A percentile compares a stretch with the other conserved stretches of the same genome.
These are phyloP conservation scores for Tritrichomonas musculus DNA, from an alignment of 208 protist species.

Conservation along the genomic window DNA sequence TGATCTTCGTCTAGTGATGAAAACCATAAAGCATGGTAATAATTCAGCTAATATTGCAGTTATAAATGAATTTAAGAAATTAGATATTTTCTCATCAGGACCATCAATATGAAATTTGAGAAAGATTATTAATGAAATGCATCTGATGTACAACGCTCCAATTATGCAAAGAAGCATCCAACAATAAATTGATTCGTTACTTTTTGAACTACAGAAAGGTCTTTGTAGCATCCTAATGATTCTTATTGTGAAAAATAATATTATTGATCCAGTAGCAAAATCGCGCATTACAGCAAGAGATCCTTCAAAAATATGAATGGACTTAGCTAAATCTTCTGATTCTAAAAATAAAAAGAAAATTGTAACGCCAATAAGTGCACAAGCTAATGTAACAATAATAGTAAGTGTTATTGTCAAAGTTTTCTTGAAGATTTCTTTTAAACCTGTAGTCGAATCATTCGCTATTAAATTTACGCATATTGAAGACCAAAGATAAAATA, in stretches of 20 bases:
- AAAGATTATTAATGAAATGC: background rate
- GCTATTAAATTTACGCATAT: background rate
- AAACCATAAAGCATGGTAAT: background rate
- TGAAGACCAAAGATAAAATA: background rate
- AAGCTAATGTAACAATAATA: no score
- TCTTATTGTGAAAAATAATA: background rate
- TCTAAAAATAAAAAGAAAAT: no score
- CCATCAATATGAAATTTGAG: no score
- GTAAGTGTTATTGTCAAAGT: no score
- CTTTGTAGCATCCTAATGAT: background rate
- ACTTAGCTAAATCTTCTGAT: no score
- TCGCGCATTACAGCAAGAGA: background rate
- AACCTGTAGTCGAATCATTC: background rate
- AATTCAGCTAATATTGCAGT: background rate
- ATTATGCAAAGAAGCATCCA: background rate
- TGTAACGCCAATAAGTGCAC: background rate
- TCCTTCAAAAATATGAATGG: background rate
- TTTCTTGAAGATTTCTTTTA: background rate
- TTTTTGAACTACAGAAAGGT: background rate
- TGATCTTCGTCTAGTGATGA: background rate
- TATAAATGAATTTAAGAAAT: background rate
- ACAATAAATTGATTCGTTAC: background rate
- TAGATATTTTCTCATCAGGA: no score
- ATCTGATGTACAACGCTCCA: background rate
- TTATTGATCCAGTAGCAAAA: background rate